Evolutionary conservation across 2,329 filamentous ascomycete genomes (phyloP).

Genomic region (Aspergillus persii): DNA sequence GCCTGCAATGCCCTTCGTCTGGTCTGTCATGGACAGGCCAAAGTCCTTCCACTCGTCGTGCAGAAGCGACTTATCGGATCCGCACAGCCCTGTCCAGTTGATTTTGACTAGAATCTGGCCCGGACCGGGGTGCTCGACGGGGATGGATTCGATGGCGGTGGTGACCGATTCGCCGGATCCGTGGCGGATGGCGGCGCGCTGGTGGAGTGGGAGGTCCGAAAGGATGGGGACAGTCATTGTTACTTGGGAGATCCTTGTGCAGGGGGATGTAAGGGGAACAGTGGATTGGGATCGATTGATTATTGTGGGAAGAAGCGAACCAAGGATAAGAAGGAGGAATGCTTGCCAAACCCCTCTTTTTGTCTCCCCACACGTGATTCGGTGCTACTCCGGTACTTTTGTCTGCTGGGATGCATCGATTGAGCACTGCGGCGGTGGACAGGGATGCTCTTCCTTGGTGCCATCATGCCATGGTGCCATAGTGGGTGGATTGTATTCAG

Average conservation of each 20-base stretch:
- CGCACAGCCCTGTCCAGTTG: slow-evolving; percentile 12
- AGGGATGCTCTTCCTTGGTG: neutral
- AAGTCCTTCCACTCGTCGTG: slow-evolving; percentile 3
- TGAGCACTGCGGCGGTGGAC: neutral
- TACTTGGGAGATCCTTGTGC: neutral
- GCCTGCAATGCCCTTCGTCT: slow-evolving; percentile 22
- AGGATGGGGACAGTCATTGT: neutral
- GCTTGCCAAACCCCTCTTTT: neutral
- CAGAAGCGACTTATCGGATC: slow-evolving; percentile 7
- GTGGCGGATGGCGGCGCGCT: neutral
- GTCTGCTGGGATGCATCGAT: neutral
- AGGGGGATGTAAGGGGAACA: no score
- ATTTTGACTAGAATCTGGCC: slow-evolving; percentile 13
- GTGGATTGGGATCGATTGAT: neutral
- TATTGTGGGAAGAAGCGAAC: neutral
- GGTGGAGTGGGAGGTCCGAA: neutral
- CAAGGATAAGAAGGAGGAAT: neutral
- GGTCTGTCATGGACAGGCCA: neutral
- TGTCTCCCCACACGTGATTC: neutral
- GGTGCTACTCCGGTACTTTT: neutral
- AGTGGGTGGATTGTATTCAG: no score
- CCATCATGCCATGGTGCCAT: no score
- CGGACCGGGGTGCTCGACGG: neutral
- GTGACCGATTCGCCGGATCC: neutral
- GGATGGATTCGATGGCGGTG: neutral